phyloP scores from a whole-genome alignment of 2,329 filamentous ascomycete species.

The Neurospora crassa region DNA sequence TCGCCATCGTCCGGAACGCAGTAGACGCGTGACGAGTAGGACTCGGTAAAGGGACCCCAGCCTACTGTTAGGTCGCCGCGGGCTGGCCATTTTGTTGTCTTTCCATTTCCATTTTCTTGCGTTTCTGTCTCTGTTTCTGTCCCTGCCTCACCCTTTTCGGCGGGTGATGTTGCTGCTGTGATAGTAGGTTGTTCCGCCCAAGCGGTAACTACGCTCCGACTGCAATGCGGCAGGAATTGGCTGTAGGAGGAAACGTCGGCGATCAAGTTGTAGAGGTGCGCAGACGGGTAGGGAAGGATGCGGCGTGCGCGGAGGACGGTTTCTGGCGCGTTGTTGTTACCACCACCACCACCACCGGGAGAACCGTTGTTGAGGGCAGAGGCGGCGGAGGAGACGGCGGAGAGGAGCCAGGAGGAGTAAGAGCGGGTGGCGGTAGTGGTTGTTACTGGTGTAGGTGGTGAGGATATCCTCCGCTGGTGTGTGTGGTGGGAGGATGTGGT shows the following conservation, averaged over 20 bases:
- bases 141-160: too few species aligned
- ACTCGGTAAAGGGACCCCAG: conserved; percentile 75
- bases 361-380: conserved; percentile 5
- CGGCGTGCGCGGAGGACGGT: conserved; percentile 57
- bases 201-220: conserved; percentile 63
- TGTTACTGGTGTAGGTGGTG: neutral
- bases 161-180: neutral
- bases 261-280: conserved; percentile 72
- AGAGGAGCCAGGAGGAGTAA: conserved; percentile 1
- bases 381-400: neutral
- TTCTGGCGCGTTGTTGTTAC: conserved; percentile 1
- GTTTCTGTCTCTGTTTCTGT: too few species aligned
- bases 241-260: conserved; percentile 80
- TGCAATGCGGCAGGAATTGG: conserved; percentile 87
- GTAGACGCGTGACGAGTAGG: conserved; percentile 69
- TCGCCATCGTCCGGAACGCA: conserved; percentile 54
- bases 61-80: conserved; percentile 75
- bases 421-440: conserved; percentile 2
- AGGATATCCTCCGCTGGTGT: neutral
- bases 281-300: conserved; percentile 63
- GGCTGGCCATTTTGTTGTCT: conserved; percentile 52
- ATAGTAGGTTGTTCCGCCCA: conserved; percentile 46
- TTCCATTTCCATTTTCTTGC: neutral
- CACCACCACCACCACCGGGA: neutral
- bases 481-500: neutral